Percentiles rank a stretch among this genome's conserved stretches.
These are phyloP conservation scores for Wilhelminamyces savonicus DNA, from an alignment of 805 yeast species.

Conservation along the genomic window DNA sequence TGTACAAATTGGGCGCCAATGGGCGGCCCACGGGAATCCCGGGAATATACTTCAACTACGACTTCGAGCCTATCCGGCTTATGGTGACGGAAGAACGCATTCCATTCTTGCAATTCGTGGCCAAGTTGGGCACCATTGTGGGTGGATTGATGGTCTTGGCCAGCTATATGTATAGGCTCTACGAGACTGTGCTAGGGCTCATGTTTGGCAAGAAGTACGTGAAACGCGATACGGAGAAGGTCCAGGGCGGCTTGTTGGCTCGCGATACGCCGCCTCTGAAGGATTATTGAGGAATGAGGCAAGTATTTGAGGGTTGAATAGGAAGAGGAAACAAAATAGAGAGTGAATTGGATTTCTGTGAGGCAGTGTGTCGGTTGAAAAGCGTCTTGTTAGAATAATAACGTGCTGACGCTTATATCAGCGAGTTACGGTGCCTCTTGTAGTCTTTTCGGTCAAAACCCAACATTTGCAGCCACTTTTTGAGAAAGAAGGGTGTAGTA, in stretches of 20 bases:
- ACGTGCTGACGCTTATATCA: no score
- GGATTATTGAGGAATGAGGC: no score
- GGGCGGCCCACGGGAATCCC: constrained; percentile 41
- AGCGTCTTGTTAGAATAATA: no score
- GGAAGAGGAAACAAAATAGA: no score
- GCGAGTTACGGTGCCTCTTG: no score
- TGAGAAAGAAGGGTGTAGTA: no score
- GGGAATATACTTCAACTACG: constrained; percentile 78
- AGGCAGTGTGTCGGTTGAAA: no score
- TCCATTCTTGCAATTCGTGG: constrained; percentile 70
- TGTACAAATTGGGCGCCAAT: constrained; percentile 4
- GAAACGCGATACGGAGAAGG: constrained; percentile 42
- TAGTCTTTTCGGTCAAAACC: no score
- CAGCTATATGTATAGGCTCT: constrained; percentile 54
- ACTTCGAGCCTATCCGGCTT: constrained; percentile 82
- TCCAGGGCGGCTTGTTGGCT: constrained; percentile 27
- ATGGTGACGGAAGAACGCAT: constrained; percentile 65
- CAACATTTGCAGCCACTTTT: no score
- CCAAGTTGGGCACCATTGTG: constrained; percentile 70
- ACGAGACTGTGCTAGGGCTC: constrained; percentile 48
- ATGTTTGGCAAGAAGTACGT: constrained; percentile 54
- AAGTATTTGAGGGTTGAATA: no score
- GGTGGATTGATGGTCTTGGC: constrained; percentile 76
- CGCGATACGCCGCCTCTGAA: no score
- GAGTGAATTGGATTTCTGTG: no score